Conservation (phyloP, 768 basidiomycete species). For the Brasilioporus rufonigricans region DNA sequence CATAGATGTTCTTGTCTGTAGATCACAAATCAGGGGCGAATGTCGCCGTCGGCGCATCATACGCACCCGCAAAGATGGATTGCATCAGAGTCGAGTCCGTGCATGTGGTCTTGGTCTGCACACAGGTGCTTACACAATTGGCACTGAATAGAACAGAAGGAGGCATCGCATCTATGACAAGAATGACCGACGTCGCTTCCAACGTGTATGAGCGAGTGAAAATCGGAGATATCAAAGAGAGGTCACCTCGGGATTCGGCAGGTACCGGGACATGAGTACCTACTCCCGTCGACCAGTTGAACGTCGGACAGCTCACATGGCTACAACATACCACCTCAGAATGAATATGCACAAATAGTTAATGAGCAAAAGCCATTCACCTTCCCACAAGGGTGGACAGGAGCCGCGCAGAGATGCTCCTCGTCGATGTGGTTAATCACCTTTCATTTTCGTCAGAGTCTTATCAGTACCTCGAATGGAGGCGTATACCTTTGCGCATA, state of each 20-base stretch:
- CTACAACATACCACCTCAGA: constrained; percentile 22
- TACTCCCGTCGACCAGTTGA: constrained; percentile 25
- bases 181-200: constrained; percentile 45
- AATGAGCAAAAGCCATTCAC: constrained; percentile 23
- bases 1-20: constrained; percentile 55
- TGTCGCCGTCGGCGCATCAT: not conserved
- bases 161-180: constrained; percentile 48
- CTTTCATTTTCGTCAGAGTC: constrained; percentile 26
- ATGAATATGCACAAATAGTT: not conserved
- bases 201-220: not conserved
- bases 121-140: constrained; percentile 57
- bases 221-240: not conserved
- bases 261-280: constrained; percentile 40
- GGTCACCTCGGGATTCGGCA: constrained; percentile 44
- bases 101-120: constrained; percentile 21
- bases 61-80: constrained; percentile 9
- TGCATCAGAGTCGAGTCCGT: not conserved
- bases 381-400: constrained; percentile 54
- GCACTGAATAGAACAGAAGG: constrained; percentile 53
- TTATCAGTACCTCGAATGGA: not conserved
- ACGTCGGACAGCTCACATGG: constrained; percentile 40
- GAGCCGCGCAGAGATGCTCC: constrained; percentile 53
- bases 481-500: constrained; percentile 49
- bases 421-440: constrained; percentile 45
- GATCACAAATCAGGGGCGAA: constrained; percentile 18